phyloP scores from a whole-genome alignment of 208 protist genomes.

The Leptomonas seymouri region DNA sequence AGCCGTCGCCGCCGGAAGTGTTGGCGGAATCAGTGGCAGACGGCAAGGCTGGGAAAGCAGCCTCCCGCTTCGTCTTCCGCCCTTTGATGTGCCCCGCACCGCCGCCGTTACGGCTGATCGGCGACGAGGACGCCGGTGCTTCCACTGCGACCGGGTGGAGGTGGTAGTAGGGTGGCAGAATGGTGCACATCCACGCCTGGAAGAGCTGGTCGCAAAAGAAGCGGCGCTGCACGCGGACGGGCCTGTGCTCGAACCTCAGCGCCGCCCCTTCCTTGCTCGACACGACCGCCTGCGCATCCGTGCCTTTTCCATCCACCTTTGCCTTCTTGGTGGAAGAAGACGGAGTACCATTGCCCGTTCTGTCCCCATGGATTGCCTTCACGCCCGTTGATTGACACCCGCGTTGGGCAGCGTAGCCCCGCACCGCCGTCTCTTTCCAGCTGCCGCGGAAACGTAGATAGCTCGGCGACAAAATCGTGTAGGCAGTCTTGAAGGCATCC shows the following conservation, averaged over 20 bases:
- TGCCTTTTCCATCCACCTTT: background rate
- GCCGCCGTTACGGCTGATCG: background rate
- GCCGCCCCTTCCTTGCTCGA: background rate
- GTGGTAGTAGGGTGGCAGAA: conserved; percentile 78
- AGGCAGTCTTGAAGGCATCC: conserved; percentile 81
- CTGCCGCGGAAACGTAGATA: conserved; percentile 62
- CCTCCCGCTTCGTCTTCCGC: conserved; percentile 20
- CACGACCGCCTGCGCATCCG: conserved; percentile 1
- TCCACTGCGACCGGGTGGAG: conserved; percentile 32
- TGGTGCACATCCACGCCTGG: conserved; percentile 90
- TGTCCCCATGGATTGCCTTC: background rate
- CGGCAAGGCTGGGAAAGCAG: conserved; percentile 10
- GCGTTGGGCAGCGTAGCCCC: conserved; percentile 39
- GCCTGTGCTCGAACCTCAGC: conserved; percentile 35
- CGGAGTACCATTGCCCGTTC: background rate
- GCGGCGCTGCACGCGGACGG: conserved; percentile 53
- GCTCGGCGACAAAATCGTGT: conserved; percentile 55
- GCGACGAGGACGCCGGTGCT: background rate
- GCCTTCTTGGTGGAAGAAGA: conserved; percentile 27
- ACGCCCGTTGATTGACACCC: background rate
- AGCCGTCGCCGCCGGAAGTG: background rate
- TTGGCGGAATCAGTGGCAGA: background rate
- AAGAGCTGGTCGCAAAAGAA: conserved; percentile 88
- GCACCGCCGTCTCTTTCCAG: conserved; percentile 82
- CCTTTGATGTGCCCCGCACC: background rate